Base-by-base conservation (phyloP, 306 rosid genomes). In the Fagus sylvatica region DNA sequence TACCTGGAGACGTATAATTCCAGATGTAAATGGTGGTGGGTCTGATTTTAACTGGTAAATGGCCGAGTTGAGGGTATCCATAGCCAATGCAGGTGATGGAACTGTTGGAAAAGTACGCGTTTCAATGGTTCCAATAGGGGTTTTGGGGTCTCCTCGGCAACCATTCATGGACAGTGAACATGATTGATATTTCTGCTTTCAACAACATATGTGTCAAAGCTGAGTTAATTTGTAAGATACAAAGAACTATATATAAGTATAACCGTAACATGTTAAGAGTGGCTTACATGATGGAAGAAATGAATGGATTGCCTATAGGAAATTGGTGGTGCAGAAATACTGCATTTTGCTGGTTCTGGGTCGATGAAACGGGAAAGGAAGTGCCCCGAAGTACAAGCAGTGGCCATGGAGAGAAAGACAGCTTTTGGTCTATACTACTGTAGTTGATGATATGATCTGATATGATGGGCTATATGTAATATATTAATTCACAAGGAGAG, bases 81-180 rank as follows among this genome's bases (percentile, higher is more conserved):
- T 51, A 6, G 97, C 98, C 88, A 79, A 42, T 28, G 92, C 76
- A 71, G 83, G 84, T 1, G 98, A 82, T 33, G 85, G 53, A 74
- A 89, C 97, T 5, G 87, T 72, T 9, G 81, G 66, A 34, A 92
- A 79, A 3, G 83, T 86, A 8, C 84, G 88, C 0, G 97, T 92
- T 76, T 91, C 93, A 32, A 87, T 81, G 39, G 82, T 92, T 9
- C 87, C 92, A 5, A 90, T 78, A 0, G 91, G 85, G 6, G 28
- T 79, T 51, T 76, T 69, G 7, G 61, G 43, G 8, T 79, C 87
- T 81, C 80, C 84, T 61, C 42, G 66, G 87, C 93, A 88, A 5
- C 98, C 98, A 56, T 95, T 91, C 92, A 95, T 90, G 37, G 90
- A 91, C 77, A 82, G 84, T 11, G 82, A 76, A 82, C 94, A 86